Evolutionary conservation across 2,329 filamentous ascomycete genomes (phyloP).

Genomic region (Nothophoma quercina): DNA sequence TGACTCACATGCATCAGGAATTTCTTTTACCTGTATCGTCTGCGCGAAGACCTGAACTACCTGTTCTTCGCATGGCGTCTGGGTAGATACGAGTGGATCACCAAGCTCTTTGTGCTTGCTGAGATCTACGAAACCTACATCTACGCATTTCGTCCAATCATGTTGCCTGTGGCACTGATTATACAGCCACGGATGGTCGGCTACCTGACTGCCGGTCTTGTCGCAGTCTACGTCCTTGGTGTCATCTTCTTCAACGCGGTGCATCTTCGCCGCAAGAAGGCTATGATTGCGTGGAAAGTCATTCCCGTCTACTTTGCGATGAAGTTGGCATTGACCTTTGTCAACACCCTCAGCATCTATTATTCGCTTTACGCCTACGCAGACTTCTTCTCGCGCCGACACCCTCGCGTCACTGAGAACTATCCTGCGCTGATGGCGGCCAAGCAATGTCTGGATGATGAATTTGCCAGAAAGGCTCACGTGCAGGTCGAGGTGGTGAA

Average conservation of each 20-base stretch:
- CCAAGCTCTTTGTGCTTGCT: slow-evolving; percentile 59
- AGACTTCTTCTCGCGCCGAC: neutral
- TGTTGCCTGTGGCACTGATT: slow-evolving; percentile 55
- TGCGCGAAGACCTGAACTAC: slow-evolving; percentile 58
- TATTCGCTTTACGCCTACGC: neutral
- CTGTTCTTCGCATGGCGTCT: slow-evolving; percentile 58
- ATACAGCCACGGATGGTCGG: slow-evolving; percentile 52
- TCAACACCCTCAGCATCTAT: neutral
- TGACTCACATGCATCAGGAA: slow-evolving; percentile 38
- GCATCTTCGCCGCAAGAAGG: neutral
- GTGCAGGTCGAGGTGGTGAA: no score
- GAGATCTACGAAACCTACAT: slow-evolving; percentile 58
- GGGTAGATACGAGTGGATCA: slow-evolving; percentile 57
- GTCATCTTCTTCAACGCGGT: slow-evolving; percentile 1
- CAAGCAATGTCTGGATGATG: neutral
- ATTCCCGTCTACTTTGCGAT: neutral
- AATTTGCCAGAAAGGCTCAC: neutral
- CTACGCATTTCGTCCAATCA: slow-evolving; percentile 55
- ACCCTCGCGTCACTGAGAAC: neutral
- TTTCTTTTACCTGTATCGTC: slow-evolving; percentile 59
- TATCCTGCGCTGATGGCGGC: neutral
- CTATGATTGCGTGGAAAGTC: neutral
- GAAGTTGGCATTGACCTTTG: neutral
- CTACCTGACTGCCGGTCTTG: slow-evolving; percentile 47
- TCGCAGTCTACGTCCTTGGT: slow-evolving; percentile 17